Evolutionary conservation across 352 stramenopile species (phyloP), one percentile per base, ranked within the genome.

Genomic region (Phytophthora colocasiae): DNA sequence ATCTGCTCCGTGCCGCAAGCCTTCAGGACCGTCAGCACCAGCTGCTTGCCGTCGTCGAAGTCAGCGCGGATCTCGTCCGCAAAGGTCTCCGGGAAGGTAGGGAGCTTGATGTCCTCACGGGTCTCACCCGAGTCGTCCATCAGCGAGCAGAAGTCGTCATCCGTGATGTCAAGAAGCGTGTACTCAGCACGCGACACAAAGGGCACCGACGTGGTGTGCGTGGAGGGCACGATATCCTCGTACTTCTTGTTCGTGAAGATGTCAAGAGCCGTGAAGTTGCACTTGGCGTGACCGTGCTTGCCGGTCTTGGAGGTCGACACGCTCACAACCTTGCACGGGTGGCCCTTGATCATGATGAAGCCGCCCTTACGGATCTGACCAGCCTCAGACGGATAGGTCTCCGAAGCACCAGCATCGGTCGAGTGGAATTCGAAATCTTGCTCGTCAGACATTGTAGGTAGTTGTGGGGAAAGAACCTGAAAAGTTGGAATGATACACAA

Each of bases 211-310:
- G 96, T 99, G 78, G 92, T 98, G 90, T 99, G 98, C 61, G 98
- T 98, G 70, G 98, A 99, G 55, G 97, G 97, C 72, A 99, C 96
- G 84, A 99, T 99, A 90, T 99, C 98, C 81, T 99, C 97, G 66
- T 98, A 93, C 95, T 99, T 99, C 91, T 99, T 99, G 81, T 98
- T 98, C 56, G 96, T 99, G 93, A 99, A 99, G 83, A 99, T 99
- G 87, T 99, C 97, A 34, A 97, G 88, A 62, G 97, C 97, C 68
- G 92, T 98, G 78, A 99, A 99, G 93, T 99, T 99, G 75, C 96
- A 99, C 92, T 99, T 99, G 73, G 98, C 98, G 93, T 99, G 98
- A 64, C 98, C 98, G 92, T 99, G 98, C 96, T 99, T 99, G 87
- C 98, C 98, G 62, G 98, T 99, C 97, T 99, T 99, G 63, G 98